Base-by-base conservation (phyloP, 495 filamentous ascomycete species). In the Tuber indicum region DNA sequence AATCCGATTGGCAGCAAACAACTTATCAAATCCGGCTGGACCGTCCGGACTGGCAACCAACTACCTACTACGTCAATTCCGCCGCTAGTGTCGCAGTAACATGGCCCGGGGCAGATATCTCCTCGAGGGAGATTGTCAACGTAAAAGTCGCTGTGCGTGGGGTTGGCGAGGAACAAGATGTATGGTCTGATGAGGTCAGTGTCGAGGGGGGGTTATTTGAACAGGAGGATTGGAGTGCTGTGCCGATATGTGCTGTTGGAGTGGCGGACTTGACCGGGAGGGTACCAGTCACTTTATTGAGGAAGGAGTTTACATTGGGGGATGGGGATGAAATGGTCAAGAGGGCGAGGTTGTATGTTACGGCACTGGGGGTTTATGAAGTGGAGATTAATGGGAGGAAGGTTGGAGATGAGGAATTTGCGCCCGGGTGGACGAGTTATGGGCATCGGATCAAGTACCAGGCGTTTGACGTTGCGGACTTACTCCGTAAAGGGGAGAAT, bases 381-480 rank as follows among this genome's bases (percentile, higher is more conserved):
- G 85, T 86, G 4, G 84, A 82, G 23, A 85, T 89, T 71, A 89
- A 90, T 81, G 87, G 87, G 1, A 71, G 77, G 12, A 75, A 79
- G 58, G 86, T 89, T n/a, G 88, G 88, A 0, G 85, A 88, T 84
- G 76, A 84, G 62, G 74, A 82, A 2, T 81, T 87, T 7, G 85
- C 89, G 21, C 88, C 88, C 0, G 88, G 88, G 0, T 90, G 88
- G 88, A 87, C 87, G 26, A 87, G 85, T 44, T 90, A 89, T 76
- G 83, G 84, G 0, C 84, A 88, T 79, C 85, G 87, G 7, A 82
- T 87, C 47, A 82, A 85, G 19, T 90, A 89, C 78, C 85, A 88
- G 75, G 85, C 86, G 0, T 88, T 86, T 72, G 87, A 90, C 77
- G 86, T 90, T 9, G 84, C 85, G 6, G 78, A 83, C 0, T 75